These are phyloP conservation scores for Solanum medicagineum DNA, from an alignment of 257 asterid species.

Conservation along the genomic window DNA sequence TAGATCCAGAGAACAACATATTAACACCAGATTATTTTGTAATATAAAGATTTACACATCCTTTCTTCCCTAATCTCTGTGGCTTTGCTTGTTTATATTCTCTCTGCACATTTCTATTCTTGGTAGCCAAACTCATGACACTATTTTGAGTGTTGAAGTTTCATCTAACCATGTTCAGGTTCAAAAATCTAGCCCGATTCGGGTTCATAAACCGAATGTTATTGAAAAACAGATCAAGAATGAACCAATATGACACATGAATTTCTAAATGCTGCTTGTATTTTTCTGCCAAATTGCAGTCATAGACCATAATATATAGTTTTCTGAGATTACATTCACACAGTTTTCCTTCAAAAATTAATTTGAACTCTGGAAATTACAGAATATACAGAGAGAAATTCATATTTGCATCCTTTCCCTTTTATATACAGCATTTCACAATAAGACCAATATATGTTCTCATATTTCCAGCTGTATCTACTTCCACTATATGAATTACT, in stretches of 20 bases:
- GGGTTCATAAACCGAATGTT: not conserved
- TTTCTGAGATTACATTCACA: not conserved
- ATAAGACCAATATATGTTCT: not conserved
- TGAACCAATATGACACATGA: not conserved
- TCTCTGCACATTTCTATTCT: not conserved
- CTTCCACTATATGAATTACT: conserved; percentile 1
- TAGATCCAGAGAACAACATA: not conserved
- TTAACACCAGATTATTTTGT: not conserved
- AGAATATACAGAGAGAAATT: conserved; percentile 9
- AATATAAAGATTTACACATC: not conserved
- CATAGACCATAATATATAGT: not conserved
- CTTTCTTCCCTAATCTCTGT: not conserved
- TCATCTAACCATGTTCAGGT: not conserved
- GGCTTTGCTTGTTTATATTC: not conserved
- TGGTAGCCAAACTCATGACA: not conserved
- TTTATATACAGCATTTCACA: conserved; percentile 12
- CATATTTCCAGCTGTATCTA: not conserved
- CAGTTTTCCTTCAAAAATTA: not conserved
- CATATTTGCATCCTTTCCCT: conserved; percentile 1
- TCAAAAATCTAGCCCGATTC: not conserved
- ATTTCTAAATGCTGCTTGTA: not conserved
- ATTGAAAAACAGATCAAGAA: not conserved
- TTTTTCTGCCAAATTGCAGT: not conserved
- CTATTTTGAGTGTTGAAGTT: not conserved
- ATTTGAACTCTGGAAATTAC: not conserved